Evolutionary conservation across 2,329 filamentous ascomycete species (phyloP).

Genomic region (Stenocarpella maydis): DNA sequence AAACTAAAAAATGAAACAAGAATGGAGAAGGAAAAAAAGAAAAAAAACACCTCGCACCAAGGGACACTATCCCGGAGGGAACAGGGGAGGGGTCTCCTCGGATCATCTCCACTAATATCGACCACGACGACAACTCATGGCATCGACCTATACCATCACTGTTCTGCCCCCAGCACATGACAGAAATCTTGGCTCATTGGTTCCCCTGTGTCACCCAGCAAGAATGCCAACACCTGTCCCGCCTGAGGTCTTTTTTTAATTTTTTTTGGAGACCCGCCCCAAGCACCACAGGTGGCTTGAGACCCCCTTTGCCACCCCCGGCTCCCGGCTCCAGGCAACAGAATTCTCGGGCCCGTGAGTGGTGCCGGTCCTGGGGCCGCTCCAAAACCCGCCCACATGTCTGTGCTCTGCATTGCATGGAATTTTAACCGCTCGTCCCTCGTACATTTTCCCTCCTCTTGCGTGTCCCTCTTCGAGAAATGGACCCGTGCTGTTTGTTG

Average conservation of each 20-base stretch:
- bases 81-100: constrained; percentile 3
- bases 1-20: neutral
- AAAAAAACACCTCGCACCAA: neutral
- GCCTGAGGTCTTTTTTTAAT: neutral
- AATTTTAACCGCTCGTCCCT: neutral
- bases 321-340: constrained; percentile 28
- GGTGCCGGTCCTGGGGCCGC: neutral
- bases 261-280: constrained; percentile 11
- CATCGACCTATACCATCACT: too few species aligned
- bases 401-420: neutral
- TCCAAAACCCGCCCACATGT: constrained; percentile 15
- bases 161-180: neutral
- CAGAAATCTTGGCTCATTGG: neutral
- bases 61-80: neutral
- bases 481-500: neutral
- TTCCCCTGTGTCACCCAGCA: neutral
- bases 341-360: constrained; percentile 28
- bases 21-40: neutral
- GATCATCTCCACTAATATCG: neutral
- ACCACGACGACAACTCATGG: constrained; percentile 12
- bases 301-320: neutral
- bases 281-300: constrained; percentile 12
- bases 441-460: neutral
- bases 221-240: neutral
- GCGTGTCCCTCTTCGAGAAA: neutral